These are phyloP conservation scores for Symbiodinium natans DNA, from an alignment of 73 alveolate species.

Conservation along the genomic window DNA sequence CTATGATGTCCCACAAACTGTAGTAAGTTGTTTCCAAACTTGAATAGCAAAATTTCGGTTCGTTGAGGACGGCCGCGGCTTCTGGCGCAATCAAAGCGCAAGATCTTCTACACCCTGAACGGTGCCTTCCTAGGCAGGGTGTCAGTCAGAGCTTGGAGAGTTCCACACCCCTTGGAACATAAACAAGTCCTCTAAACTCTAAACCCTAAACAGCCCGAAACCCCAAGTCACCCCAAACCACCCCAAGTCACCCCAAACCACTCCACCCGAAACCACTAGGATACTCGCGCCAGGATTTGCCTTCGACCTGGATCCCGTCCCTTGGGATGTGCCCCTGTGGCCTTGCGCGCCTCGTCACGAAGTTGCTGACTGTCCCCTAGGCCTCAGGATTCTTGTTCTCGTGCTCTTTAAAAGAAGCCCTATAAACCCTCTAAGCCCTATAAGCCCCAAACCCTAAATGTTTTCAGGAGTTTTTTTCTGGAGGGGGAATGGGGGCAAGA, in stretches of 20 bases:
- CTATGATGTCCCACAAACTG: neutral
- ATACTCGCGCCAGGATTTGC: conserved; percentile 87
- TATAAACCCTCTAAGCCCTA: too few relatives aligned
- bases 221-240: too few relatives aligned
- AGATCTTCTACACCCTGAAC: conserved; percentile 83
- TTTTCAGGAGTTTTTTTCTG: too few relatives aligned
- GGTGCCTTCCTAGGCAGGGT: conserved; percentile 40
- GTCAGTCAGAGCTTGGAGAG: neutral
- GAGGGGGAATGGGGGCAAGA: too few relatives aligned
- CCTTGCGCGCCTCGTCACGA: conserved; percentile 55
- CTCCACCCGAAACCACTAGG: too few relatives aligned
- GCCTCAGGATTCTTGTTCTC: too few relatives aligned
- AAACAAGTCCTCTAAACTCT: neutral
- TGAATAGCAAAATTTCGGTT: too few relatives aligned
- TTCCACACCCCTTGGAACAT: neutral
- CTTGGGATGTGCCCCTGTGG: conserved; percentile 74
- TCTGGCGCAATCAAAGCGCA: conserved; percentile 57
- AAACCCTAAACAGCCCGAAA: too few relatives aligned
- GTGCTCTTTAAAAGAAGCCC: too few relatives aligned
- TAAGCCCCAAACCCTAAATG: too few relatives aligned
- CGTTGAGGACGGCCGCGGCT: neutral
- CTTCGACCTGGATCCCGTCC: conserved; percentile 44
- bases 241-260: too few relatives aligned
- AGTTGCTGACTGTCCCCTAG: neutral
- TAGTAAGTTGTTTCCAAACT: too few relatives aligned